Evolutionary conservation across 192 early-diverging fungal genomes (phyloP).

Genomic region (Blastocladiella britannica): DNA sequence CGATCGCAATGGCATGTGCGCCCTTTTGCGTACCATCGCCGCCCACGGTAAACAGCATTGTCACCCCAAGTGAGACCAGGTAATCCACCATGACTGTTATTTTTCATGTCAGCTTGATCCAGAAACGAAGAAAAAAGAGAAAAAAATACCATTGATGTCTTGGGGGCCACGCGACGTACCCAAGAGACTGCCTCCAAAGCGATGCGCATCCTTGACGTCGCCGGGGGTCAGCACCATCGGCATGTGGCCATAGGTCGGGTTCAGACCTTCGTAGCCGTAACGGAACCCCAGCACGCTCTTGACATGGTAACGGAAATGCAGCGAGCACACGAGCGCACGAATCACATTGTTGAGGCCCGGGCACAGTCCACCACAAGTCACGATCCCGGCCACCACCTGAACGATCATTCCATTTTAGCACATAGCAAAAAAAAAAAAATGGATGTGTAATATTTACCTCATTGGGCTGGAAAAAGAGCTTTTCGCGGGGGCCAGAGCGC

Average conservation of each 20-base stretch:
- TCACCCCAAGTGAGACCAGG: conserved; percentile 6
- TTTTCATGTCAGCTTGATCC: too few relatives aligned
- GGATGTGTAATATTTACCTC: too few relatives aligned
- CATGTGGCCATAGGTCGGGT: neutral
- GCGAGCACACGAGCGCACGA: conserved; percentile 3
- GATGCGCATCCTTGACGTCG: conserved; percentile 9
- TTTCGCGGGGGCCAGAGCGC: conserved; percentile 6
- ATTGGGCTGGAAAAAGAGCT: conserved; percentile 8
- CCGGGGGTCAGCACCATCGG: conserved; percentile 6
- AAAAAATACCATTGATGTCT: neutral
- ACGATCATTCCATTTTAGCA: too few relatives aligned
- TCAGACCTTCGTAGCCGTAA: conserved; percentile 11
- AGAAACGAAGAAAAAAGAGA: neutral
- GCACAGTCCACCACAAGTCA: conserved; percentile 10
- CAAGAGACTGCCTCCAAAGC: conserved; percentile 8
- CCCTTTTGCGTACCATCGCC: conserved; percentile 17
- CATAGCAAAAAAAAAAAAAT: neutral
- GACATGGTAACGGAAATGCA: conserved; percentile 9
- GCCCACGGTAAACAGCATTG: conserved; percentile 13
- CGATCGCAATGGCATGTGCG: conserved; percentile 8
- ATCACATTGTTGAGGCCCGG: conserved; percentile 15
- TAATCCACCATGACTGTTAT: conserved; percentile 8
- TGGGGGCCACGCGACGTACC: conserved; percentile 12
- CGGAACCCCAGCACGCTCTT: conserved; percentile 7
- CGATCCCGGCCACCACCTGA: conserved; percentile 1